These are phyloP conservation scores for Pichia eremophila DNA, from an alignment of 805 yeast genomes.

Conservation along the genomic window DNA sequence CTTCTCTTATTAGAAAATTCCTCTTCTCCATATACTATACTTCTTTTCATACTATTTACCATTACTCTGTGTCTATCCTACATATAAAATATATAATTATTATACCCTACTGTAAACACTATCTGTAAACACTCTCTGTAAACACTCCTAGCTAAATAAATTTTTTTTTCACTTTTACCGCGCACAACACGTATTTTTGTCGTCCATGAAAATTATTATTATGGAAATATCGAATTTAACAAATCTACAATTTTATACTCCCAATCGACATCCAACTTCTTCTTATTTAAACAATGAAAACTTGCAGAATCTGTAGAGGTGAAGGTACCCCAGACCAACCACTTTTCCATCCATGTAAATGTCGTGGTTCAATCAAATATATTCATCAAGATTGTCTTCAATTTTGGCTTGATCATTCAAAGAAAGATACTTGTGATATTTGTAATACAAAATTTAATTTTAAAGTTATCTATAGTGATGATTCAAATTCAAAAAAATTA, in stretches of 20 bases:
- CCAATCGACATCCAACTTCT: too few species aligned
- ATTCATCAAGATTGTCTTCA: slow-evolving; percentile 87
- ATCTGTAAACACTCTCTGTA: too few species aligned
- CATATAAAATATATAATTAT: too few species aligned
- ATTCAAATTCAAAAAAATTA: neutral
- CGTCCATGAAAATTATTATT: too few species aligned
- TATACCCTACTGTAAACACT: too few species aligned
- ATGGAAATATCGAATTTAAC: too few species aligned
- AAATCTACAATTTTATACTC: too few species aligned
- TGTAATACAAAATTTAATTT: slow-evolving; percentile 67
- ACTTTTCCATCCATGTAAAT: slow-evolving; percentile 82
- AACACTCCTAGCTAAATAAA: too few species aligned
- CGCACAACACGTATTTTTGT: too few species aligned
- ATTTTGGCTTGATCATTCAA: slow-evolving; percentile 75
- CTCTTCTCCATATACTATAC: neutral
- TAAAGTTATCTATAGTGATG: slow-evolving; percentile 30
- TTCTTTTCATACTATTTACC: too few species aligned
- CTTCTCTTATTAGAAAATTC: neutral
- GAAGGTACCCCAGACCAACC: slow-evolving; percentile 78
- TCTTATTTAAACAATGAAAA: neutral
- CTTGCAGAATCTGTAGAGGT: slow-evolving; percentile 88
- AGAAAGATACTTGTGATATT: slow-evolving; percentile 71
- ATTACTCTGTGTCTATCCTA: too few species aligned
- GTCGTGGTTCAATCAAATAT: slow-evolving; percentile 87
- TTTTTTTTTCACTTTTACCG: too few species aligned